Conservation (phyloP, 768 basidiomycete genomes). For the Auriculariales sp. region DNA sequence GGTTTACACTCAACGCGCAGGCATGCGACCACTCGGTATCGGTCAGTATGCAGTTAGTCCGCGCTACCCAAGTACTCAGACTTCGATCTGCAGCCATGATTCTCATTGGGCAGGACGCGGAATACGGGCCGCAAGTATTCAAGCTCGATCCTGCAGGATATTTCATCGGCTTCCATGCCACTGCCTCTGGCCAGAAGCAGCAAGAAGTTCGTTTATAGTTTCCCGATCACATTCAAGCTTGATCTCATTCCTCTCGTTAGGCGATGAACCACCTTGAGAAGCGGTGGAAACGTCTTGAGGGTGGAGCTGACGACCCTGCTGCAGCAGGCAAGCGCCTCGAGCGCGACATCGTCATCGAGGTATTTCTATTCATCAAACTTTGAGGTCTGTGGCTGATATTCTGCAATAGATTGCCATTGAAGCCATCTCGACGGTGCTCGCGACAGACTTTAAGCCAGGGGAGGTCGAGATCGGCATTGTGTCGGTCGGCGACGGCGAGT, state of each 20-base stretch:
- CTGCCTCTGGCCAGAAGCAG: constrained; percentile 65
- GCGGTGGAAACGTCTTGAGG: constrained; percentile 92
- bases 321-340: constrained; percentile 60
- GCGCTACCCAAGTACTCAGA: background rate
- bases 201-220: background rate
- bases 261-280: constrained; percentile 98
- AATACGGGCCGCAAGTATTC: constrained; percentile 91
- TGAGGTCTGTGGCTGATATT: constrained; percentile 2
- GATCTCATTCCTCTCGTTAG: too few species aligned
- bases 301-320: constrained; percentile 60
- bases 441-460: constrained; percentile 88
- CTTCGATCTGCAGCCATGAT: constrained; percentile 62
- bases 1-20: constrained; percentile 95
- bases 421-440: constrained; percentile 83
- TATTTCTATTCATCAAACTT: constrained; percentile 13
- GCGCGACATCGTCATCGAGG: constrained; percentile 80
- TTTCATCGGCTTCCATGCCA: constrained; percentile 96
- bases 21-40: constrained; percentile 92
- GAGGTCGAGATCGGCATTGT: constrained; percentile 96
- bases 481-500: constrained; percentile 60
- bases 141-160: constrained; percentile 98
- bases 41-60: constrained; percentile 33
- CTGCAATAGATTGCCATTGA: constrained; percentile 73
- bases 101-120: constrained; percentile 81
- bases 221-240: background rate